Percentiles rank a stretch among this genome's conserved stretches.
phyloP scores from a whole-genome alignment of 2,329 filamentous ascomycete genomes.

The Chaetomium strumarium region DNA sequence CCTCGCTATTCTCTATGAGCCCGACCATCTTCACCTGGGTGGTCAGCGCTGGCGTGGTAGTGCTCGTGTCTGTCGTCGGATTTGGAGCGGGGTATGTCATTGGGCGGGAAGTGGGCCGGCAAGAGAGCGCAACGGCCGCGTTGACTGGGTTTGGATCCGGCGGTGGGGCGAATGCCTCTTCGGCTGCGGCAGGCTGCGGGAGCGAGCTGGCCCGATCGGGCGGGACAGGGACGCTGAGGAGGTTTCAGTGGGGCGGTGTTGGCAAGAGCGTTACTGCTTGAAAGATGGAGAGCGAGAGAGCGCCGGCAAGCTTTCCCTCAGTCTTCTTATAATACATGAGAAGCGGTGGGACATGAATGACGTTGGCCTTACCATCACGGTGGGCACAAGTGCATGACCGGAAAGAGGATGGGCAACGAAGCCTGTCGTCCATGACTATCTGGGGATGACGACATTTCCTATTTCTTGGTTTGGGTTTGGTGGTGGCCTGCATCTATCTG shows the following conservation, averaged over 20 bases:
- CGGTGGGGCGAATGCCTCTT: constrained; percentile 31
- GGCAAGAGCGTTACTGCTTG: constrained; percentile 46
- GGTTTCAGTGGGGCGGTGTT: constrained; percentile 49
- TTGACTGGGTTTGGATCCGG: constrained; percentile 23
- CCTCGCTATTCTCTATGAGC: constrained; percentile 35
- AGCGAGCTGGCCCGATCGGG: constrained; percentile 43
- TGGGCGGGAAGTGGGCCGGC: constrained; percentile 58
- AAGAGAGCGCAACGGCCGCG: constrained; percentile 42
- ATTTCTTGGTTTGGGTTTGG: neutral
- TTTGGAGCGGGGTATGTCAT: constrained; percentile 66
- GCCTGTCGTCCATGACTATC: constrained; percentile 7
- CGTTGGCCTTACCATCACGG: neutral
- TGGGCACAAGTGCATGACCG: neutral
- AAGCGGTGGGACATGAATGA: constrained; percentile 1
- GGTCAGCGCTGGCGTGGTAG: constrained; percentile 60
- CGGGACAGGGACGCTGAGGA: constrained; percentile 42
- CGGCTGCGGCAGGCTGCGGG: constrained; percentile 43
- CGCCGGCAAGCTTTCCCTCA: neutral
- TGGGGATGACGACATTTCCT: neutral
- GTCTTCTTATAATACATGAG: neutral
- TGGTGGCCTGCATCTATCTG: neutral
- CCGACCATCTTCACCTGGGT: constrained; percentile 60
- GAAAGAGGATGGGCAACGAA: neutral
- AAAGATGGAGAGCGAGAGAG: neutral
- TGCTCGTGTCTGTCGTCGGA: constrained; percentile 61